These are phyloP conservation scores for Triticum urartu DNA, from an alignment of 176 grass and related monocot genomes.

Conservation along the genomic window DNA sequence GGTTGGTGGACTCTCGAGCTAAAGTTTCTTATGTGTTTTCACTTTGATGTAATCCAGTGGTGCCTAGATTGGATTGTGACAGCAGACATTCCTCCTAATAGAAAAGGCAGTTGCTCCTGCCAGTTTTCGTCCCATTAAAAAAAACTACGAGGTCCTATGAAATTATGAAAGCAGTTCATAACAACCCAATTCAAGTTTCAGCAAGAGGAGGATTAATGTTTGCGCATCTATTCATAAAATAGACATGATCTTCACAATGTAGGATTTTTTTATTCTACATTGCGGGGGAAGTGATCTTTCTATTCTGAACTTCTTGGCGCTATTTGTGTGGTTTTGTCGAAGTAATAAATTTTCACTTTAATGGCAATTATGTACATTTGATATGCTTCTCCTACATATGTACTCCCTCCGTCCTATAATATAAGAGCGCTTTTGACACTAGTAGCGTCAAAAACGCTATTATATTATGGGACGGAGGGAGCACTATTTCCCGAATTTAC, in stretches of 20 bases:
- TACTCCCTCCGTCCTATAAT: neutral
- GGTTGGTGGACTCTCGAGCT: conserved; percentile 5
- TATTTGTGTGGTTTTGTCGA: neutral
- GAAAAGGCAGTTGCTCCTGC: neutral
- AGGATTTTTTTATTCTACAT: neutral
- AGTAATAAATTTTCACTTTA: neutral
- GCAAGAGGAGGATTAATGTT: neutral
- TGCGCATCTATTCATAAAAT: neutral
- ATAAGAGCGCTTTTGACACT: too few relatives aligned
- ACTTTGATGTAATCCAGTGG: conserved; percentile 14
- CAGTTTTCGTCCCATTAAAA: neutral
- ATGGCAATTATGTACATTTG: neutral
- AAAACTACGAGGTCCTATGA: neutral
- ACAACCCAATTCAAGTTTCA: neutral
- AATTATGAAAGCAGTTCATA: neutral
- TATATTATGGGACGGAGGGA: too few relatives aligned
- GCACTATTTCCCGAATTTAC: neutral
- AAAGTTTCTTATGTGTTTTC: neutral
- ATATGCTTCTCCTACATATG: neutral
- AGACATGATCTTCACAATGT: neutral
- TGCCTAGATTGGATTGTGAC: neutral
- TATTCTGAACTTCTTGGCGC: neutral
- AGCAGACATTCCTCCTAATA: neutral
- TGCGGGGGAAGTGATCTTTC: neutral
- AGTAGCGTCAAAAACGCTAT: too few relatives aligned